These are phyloP conservation scores for Fusarium bulbicola DNA, from an alignment of 2,329 filamentous ascomycete species.

Conservation along the genomic window DNA sequence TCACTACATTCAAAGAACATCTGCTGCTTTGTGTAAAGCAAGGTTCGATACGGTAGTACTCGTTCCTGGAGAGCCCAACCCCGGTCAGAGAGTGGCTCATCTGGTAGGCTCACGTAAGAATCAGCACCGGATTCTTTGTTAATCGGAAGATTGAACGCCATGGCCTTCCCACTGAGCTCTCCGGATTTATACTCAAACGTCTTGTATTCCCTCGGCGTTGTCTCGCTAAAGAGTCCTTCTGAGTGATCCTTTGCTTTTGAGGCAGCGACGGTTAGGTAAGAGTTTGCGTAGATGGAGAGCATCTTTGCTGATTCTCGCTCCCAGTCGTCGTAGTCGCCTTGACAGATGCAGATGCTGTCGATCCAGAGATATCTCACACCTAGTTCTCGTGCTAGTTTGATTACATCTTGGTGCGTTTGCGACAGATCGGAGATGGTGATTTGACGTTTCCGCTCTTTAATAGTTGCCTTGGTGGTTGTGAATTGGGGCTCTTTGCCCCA, in stretches of 20 bases:
- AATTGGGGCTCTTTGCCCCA: neutral
- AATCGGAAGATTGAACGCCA: neutral
- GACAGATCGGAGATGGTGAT: neutral
- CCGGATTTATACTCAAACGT: neutral
- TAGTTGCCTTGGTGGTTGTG: neutral
- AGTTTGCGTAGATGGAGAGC: neutral
- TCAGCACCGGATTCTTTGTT: neutral
- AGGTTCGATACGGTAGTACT: neutral
- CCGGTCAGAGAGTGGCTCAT: neutral
- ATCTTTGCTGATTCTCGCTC: neutral
- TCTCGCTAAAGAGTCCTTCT: neutral
- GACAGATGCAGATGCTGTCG: conserved; percentile 6
- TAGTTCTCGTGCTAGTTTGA: neutral
- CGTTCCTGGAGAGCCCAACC: neutral
- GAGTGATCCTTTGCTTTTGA: neutral
- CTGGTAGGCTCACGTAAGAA: neutral
- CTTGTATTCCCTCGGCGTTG: neutral
- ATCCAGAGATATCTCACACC: neutral
- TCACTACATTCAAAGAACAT: neutral
- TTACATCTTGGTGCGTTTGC: neutral
- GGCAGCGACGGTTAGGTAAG: neutral
- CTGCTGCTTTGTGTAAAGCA: neutral
- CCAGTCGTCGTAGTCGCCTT: conserved; percentile 2
- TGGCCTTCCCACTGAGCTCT: neutral
- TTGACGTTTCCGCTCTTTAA: neutral